Base-by-base conservation (phyloP, 495 filamentous ascomycete species). In the Rusavskia elegans region DNA sequence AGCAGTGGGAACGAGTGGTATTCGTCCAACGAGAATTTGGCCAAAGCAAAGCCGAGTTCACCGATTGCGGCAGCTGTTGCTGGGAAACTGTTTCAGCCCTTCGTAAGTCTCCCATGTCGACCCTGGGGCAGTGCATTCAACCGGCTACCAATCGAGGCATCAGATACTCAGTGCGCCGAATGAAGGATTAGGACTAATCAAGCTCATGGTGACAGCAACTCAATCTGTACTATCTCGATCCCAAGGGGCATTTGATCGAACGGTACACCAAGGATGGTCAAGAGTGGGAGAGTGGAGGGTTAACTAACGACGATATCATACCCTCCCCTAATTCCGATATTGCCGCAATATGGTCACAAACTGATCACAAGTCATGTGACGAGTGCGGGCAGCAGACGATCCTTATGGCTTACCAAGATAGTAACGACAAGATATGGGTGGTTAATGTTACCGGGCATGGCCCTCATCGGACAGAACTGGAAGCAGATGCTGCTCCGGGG, bases 1-100 rank as follows among this genome's bases (percentile, higher is more conserved):
- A 17, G 38, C 19, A 49, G 30, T n/a, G 46, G 19, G 16, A 32
- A 51, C 29, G 20, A 23, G 46, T 54, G 53, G 53, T 48, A 54
- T 17, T 5, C 48, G 13, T 41, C 45, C 14, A 51, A 51, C 20
- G 10, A 48, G 42, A 39, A 19, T 10, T 32, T 52, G 30, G 53
- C 49, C 5, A 52, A 21, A 14, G 53, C 49, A 27, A 52, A 52
- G 30, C 10, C 20, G 10, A 36, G 41, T 10, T 38, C 39, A 2
- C 44, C 53, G 16, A 17, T 55, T 11, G 53, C 32, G 38, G 49
- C 41, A 10, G 37, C 49, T 21, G 49, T 48, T 35, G 50, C 32
- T 4, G 50, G 41, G 25, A 49, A 38, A 1, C 16, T 29, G 10
- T 5, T 5, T 11, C 36, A n/a, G 20, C 19, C 8, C 19, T 44